These are phyloP conservation scores for Margaritispora aquatica DNA, from an alignment of 495 filamentous ascomycete species.

Conservation along the genomic window DNA sequence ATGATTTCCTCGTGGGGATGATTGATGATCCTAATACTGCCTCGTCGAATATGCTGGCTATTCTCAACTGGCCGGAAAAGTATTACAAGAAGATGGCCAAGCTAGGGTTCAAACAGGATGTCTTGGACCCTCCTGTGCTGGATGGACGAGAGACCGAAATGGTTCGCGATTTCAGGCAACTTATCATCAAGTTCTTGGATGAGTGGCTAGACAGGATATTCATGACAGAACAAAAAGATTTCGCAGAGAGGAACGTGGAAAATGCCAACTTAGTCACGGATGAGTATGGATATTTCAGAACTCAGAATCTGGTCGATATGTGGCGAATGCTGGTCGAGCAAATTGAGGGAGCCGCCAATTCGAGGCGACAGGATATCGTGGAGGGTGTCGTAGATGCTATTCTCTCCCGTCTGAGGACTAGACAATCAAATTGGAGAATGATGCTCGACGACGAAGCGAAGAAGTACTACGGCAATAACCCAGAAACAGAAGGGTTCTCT, in stretches of 20 bases:
- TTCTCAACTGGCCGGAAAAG: slow-evolving; percentile 91
- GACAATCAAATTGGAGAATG: slow-evolving; percentile 78
- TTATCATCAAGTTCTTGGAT: slow-evolving; percentile 92
- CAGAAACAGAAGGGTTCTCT: slow-evolving; percentile 72
- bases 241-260: slow-evolving; percentile 68
- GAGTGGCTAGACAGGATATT: slow-evolving; percentile 96
- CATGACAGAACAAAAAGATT: slow-evolving; percentile 67
- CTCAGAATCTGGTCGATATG: slow-evolving; percentile 83
- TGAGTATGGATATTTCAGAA: slow-evolving; percentile 81
- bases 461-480: slow-evolving; percentile 55
- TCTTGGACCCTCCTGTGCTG: slow-evolving; percentile 74
- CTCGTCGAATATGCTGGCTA: slow-evolving; percentile 74
- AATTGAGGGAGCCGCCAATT: slow-evolving; percentile 70
- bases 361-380: slow-evolving; percentile 75
- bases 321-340: slow-evolving; percentile 98
- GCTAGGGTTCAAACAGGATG: slow-evolving; percentile 66
- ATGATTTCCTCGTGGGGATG: slow-evolving; percentile 75
- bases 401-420: slow-evolving; percentile 73
- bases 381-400: slow-evolving; percentile 94
- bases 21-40: slow-evolving; percentile 75
- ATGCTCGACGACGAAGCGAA: slow-evolving; percentile 82
- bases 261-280: slow-evolving; percentile 62
- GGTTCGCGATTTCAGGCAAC: slow-evolving; percentile 84
- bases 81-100: slow-evolving; percentile 95
- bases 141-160: slow-evolving; percentile 85